Percentiles rank a stretch among this genome's conserved stretches.
Conservation (phyloP, 2,329 filamentous ascomycete species). For the Penicillium sp. region DNA sequence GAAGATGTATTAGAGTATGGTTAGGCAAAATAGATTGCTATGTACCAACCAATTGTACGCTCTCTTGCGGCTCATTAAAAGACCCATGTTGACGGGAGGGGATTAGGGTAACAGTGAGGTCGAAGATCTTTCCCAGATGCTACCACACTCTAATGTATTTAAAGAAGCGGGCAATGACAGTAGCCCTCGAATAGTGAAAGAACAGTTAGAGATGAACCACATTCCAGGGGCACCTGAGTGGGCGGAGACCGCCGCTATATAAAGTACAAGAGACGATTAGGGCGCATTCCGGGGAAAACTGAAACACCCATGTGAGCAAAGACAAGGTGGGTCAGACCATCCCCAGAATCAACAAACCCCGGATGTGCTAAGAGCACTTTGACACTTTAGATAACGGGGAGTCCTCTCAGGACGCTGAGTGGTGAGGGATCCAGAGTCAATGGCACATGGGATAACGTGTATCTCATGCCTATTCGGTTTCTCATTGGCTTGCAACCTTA, state of each 20-base stretch:
- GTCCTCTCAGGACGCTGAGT: constrained; percentile 21
- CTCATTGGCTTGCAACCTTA: constrained; percentile 11
- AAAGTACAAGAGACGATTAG: background rate
- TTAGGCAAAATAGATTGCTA: background rate
- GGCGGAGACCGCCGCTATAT: constrained; percentile 1
- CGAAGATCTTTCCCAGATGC: background rate
- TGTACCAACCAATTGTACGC: constrained; percentile 31
- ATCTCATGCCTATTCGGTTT: background rate
- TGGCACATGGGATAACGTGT: constrained; percentile 6
- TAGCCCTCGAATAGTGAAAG: background rate
- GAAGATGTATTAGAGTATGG: background rate
- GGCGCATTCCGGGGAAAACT: background rate
- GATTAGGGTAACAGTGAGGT: background rate
- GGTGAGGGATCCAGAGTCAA: constrained; percentile 24
- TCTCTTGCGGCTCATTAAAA: constrained; percentile 25
- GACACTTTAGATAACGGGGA: constrained; percentile 15
- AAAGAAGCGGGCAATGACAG: background rate
- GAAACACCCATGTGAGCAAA: constrained; percentile 7
- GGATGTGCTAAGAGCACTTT: constrained; percentile 18
- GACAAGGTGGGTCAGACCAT: constrained; percentile 12
- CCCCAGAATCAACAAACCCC: constrained; percentile 7
- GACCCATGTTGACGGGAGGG: constrained; percentile 15
- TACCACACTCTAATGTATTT: background rate
- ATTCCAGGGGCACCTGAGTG: background rate
- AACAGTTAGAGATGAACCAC: background rate